Evolutionary conservation across 768 basidiomycete species (phyloP), one percentile per base, ranked within the genome.

Genomic region (Naematelia encephala): DNA sequence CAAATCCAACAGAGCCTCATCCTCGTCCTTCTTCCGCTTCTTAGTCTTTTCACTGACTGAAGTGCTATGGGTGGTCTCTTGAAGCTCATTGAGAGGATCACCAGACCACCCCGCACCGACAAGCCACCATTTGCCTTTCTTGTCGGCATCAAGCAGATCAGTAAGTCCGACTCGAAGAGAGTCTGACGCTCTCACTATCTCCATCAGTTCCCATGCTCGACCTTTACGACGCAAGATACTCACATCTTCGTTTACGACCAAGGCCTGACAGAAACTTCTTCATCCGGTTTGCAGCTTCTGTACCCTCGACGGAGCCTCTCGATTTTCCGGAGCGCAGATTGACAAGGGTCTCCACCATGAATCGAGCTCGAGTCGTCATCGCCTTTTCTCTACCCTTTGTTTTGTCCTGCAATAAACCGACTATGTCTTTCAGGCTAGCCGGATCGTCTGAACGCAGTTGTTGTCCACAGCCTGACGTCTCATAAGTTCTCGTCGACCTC

Each of bases 61-160:
- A 62, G 49, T 29, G 74, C 74, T 21, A 42, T 22, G 51, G 74
- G 68, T 13, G 10, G 27, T 51, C 43, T 57, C 56, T 57, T 69
- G 67, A 22, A 59, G 62, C 14, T 97, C 93, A 19, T 86, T 81
- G 2, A 97, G 82, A 5, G 96, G 93, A 68, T 97, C 86, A 1
- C 93, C 93, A 28, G 83, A 83, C 94, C 94, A 99, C 0, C 90
- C 94, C 1, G 94, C 91, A 16, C 94, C 96, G 30, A 97, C 90
- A 1, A 97, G 82, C 94, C 96, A 98, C 96, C 96, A 98, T 79
- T 96, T 96, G 3, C 93, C 96, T 72, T 86, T 89, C 11, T 82
- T 88, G 56, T 90, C 85, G 0, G 91, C 86, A 0, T 85, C 84
- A 60, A 84, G 89, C 4, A 98, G 82, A 77, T 98, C 94, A n/a